A percentile compares a stretch with the other conserved stretches of the same genome.
Evolutionary conservation across 2,329 filamentous ascomycete genomes (phyloP).

Genomic region (Aaosphaeria arxii): DNA sequence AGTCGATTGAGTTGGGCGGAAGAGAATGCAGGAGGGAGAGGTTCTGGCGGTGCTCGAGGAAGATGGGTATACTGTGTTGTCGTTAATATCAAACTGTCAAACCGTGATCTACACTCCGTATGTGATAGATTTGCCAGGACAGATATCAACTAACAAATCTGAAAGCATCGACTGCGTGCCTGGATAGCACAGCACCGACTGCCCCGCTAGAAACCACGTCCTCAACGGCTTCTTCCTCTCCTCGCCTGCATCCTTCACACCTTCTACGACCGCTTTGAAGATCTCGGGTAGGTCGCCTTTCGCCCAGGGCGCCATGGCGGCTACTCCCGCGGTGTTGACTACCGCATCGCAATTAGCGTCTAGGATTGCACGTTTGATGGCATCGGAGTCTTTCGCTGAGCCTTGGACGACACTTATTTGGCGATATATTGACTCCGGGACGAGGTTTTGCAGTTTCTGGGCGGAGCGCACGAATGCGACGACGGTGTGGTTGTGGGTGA

Average conservation of each 20-base stretch:
- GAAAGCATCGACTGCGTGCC: slow-evolving; percentile 30
- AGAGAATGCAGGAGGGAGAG: slow-evolving; percentile 23
- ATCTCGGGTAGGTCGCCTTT: slow-evolving; percentile 23
- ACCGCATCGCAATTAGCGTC: slow-evolving; percentile 39
- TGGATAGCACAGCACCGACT: slow-evolving; percentile 37
- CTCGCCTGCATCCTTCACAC: slow-evolving; percentile 29
- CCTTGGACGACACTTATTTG: slow-evolving; percentile 37
- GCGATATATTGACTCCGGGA: slow-evolving; percentile 29
- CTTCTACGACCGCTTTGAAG: slow-evolving; percentile 34
- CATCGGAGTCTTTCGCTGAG: slow-evolving; percentile 34
- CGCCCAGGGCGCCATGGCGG: slow-evolving; percentile 35
- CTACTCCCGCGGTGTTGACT: slow-evolving; percentile 40
- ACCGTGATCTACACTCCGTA: background rate
- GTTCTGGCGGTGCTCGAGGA: slow-evolving; percentile 35
- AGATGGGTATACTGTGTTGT: slow-evolving; percentile 31
- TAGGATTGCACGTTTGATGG: slow-evolving; percentile 36
- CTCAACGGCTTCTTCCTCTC: slow-evolving; percentile 35
- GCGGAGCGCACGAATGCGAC: slow-evolving; percentile 40
- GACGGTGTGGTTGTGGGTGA: slow-evolving; percentile 35
- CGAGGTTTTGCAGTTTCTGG: slow-evolving; percentile 35
- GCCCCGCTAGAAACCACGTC: slow-evolving; percentile 38
- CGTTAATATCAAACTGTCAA: slow-evolving; percentile 3
- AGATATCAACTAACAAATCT: slow-evolving; percentile 11
- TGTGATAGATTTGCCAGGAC: slow-evolving; percentile 21
- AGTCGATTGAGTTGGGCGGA: slow-evolving; percentile 24